Conservation (phyloP, 2,329 filamentous ascomycete genomes). For the Nothomitra cinnamomea region DNA sequence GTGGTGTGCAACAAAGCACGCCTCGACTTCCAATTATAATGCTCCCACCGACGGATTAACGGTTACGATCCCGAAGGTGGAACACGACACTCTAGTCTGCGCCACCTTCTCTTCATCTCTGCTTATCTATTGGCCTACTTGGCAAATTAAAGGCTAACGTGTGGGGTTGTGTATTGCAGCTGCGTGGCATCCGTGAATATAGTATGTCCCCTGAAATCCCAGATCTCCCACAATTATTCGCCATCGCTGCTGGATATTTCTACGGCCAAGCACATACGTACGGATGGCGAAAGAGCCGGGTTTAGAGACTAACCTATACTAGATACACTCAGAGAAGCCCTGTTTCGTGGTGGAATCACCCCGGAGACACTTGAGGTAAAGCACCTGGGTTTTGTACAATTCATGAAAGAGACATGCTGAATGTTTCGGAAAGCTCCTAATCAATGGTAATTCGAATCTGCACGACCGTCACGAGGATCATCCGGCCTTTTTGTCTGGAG, state of each 20-base stretch:
- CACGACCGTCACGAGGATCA: neutral
- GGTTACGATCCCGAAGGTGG: constrained; percentile 39
- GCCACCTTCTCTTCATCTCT: neutral
- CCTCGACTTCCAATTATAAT: constrained; percentile 21
- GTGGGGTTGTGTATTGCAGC: neutral
- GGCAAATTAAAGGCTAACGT: neutral
- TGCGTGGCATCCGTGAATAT: neutral
- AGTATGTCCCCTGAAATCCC: neutral
- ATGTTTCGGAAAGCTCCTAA: constrained; percentile 1
- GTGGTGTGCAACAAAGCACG: constrained; percentile 20
- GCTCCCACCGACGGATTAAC: constrained; percentile 22
- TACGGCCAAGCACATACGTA: neutral
- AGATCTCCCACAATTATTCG: neutral
- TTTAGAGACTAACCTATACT: no score
- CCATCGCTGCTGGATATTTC: neutral
- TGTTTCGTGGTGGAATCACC: constrained; percentile 33
- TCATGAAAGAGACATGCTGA: neutral
- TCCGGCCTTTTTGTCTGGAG: neutral
- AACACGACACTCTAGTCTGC: constrained; percentile 43
- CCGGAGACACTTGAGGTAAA: constrained; percentile 30
- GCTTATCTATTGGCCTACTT: neutral
- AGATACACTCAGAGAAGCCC: constrained; percentile 31
- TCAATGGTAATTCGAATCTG: neutral
- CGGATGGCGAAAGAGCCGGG: no score
- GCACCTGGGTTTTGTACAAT: constrained; percentile 1